phyloP scores from a whole-genome alignment of 768 basidiomycete species.

The Atractiella rhizophila region DNA sequence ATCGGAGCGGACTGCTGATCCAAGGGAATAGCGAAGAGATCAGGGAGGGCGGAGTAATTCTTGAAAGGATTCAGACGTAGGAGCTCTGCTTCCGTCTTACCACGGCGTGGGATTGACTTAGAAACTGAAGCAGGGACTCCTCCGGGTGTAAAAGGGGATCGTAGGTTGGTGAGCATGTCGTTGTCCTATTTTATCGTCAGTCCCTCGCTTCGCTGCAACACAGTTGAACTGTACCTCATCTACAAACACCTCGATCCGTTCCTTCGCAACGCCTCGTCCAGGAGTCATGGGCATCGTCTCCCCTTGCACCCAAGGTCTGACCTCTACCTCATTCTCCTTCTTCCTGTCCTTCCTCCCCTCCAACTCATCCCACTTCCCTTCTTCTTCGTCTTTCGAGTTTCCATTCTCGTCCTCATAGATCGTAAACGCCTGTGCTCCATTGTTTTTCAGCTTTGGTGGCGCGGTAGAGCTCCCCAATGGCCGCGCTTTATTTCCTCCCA shows the following conservation, averaged over 20 bases:
- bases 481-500: too few species aligned
- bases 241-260: constrained; percentile 26
- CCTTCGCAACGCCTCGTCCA: constrained; percentile 17
- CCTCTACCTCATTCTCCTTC: constrained; percentile 25
- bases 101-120: constrained; percentile 10
- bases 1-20: neutral
- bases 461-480: neutral
- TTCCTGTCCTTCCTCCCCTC: constrained; percentile 24
- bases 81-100: constrained; percentile 25
- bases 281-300: constrained; percentile 23
- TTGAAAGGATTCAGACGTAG: constrained; percentile 25
- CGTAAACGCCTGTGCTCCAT: constrained; percentile 12
- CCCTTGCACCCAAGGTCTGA: constrained; percentile 24
- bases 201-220: constrained; percentile 5
- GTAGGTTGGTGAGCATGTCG: neutral
- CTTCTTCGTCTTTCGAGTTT: constrained; percentile 3
- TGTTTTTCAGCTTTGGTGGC: constrained; percentile 21
- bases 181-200: constrained; percentile 12
- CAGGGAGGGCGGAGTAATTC: constrained; percentile 18
- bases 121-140: neutral
- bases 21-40: constrained; percentile 16
- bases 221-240: constrained; percentile 21
- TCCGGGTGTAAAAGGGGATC: neutral
- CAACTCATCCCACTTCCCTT: constrained; percentile 25
- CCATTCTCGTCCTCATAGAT: constrained; percentile 8